Conservation (phyloP, 805 yeast genomes). For the Metschnikowia gruessii region DNA sequence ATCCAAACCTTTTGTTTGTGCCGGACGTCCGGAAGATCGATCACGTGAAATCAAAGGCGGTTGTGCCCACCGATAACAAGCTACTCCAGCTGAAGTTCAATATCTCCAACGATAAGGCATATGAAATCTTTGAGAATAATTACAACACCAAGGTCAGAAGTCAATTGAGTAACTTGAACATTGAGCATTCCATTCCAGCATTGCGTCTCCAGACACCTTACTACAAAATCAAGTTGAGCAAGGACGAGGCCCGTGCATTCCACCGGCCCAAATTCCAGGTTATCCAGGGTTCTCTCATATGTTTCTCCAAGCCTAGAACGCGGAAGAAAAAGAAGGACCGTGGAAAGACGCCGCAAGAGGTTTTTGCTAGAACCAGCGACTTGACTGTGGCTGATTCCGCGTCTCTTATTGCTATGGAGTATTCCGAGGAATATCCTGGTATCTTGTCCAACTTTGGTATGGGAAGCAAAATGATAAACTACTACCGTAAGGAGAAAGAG, state of each 20-base stretch:
- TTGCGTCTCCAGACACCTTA: slow-evolving; percentile 83
- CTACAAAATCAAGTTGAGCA: slow-evolving; percentile 73
- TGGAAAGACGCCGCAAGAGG: slow-evolving; percentile 74
- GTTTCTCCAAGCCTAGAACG: slow-evolving; percentile 67
- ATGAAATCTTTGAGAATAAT: slow-evolving; percentile 77
- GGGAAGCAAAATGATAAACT: slow-evolving; percentile 92
- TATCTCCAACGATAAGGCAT: slow-evolving; percentile 84
- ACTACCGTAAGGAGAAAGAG: slow-evolving; percentile 78
- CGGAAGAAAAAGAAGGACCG: slow-evolving; percentile 88
- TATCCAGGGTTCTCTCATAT: slow-evolving; percentile 73
- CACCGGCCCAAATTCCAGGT: slow-evolving; percentile 77
- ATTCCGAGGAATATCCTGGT: slow-evolving; percentile 84
- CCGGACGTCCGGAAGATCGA: slow-evolving; percentile 33
- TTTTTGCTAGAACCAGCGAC: slow-evolving; percentile 69
- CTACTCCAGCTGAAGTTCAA: slow-evolving; percentile 62
- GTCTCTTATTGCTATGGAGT: slow-evolving; percentile 74
- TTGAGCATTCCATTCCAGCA: slow-evolving; percentile 92
- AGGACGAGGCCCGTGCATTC: slow-evolving; percentile 67
- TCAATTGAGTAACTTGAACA: slow-evolving; percentile 83
- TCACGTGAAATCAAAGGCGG: slow-evolving; percentile 28
- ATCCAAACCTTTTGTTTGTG: slow-evolving; percentile 71
- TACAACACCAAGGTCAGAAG: slow-evolving; percentile 91
- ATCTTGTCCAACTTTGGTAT: slow-evolving; percentile 87
- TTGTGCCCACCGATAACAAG: slow-evolving; percentile 54
- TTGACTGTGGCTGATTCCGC: slow-evolving; percentile 83